Evolutionary conservation across 768 basidiomycete species (phyloP).

Genomic region (Terana coerulea): DNA sequence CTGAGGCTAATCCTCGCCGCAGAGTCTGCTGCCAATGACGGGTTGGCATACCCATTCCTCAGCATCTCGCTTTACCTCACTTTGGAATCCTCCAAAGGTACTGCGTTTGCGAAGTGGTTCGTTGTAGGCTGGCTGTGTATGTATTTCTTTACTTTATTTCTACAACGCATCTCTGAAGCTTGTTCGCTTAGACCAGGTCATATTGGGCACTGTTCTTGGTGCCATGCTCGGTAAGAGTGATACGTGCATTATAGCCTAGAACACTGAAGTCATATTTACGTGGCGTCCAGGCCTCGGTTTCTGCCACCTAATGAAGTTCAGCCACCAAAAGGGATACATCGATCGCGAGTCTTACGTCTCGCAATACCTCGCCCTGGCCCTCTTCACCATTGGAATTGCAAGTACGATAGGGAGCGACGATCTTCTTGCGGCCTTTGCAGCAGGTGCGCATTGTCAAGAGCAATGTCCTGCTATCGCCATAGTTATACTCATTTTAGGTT

Average conservation of each 20-base stretch:
- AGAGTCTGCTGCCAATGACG: constrained; percentile 95
- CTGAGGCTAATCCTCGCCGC: constrained; percentile 80
- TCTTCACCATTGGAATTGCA: constrained; percentile 76
- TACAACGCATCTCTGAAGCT: constrained; percentile 2
- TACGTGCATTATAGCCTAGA: not conserved
- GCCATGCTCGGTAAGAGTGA: constrained; percentile 40
- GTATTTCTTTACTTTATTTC: constrained; percentile 21
- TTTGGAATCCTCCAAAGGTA: constrained; percentile 54
- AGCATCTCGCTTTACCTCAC: constrained; percentile 83
- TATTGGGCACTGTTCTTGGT: constrained; percentile 71
- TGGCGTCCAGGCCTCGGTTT: constrained; percentile 52
- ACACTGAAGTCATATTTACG: not conserved
- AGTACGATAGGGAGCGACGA: constrained; percentile 84
- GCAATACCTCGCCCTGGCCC: constrained; percentile 70
- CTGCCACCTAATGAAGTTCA: constrained; percentile 68
- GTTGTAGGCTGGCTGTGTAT: constrained; percentile 79
- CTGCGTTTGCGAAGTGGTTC: constrained; percentile 82
- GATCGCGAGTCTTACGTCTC: constrained; percentile 86
- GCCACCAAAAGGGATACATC: constrained; percentile 58
- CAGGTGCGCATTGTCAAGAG: constrained; percentile 41
- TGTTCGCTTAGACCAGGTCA: constrained; percentile 63
- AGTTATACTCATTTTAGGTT: constrained; percentile 52
- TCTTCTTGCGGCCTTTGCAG: constrained; percentile 84
- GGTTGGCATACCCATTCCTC: constrained; percentile 91
- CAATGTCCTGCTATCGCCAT: not conserved